phyloP scores from a whole-genome alignment of 2,329 filamentous ascomycete genomes.

The Aspergillus fijiensis region DNA sequence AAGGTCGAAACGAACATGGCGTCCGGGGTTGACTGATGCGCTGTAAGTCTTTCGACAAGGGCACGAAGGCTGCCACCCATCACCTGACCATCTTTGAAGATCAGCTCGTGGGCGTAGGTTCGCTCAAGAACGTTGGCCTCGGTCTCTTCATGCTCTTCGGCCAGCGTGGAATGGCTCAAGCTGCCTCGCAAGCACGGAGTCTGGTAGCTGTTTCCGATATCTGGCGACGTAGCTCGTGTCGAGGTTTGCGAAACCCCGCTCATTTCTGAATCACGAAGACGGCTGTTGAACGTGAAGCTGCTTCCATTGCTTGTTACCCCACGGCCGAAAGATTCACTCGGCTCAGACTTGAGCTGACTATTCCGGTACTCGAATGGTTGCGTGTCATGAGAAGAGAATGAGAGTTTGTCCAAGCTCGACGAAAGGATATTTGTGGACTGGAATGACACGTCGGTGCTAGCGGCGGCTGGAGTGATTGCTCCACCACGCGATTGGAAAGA shows the following conservation, averaged over 20 bases:
- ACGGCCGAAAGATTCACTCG: conserved; percentile 53
- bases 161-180: conserved; percentile 62
- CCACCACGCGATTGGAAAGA: conserved; percentile 45
- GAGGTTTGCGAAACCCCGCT: conserved; percentile 79
- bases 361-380: conserved; percentile 21
- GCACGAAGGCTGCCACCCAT: conserved; percentile 87
- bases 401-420: conserved; percentile 29
- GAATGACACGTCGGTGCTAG: conserved; percentile 28
- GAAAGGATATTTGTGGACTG: conserved; percentile 28
- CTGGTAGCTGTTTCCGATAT: conserved; percentile 57
- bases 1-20: conserved; percentile 90
- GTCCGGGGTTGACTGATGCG: conserved; percentile 89
- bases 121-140: conserved; percentile 86
- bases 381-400: conserved; percentile 23
- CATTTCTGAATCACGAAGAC: conserved; percentile 71
- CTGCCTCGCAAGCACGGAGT: conserved; percentile 68
- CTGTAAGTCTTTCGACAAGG: conserved; percentile 89
- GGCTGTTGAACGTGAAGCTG: conserved; percentile 73
- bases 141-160: conserved; percentile 74
- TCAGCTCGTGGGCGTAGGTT: conserved; percentile 85
- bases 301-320: conserved; percentile 75
- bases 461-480: conserved; percentile 31
- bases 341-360: conserved; percentile 32
- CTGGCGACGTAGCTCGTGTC: conserved; percentile 84
- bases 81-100: conserved; percentile 95